Evolutionary conservation across 495 filamentous ascomycete genomes (phyloP).

Genomic region (Xylaria flabelliformis): DNA sequence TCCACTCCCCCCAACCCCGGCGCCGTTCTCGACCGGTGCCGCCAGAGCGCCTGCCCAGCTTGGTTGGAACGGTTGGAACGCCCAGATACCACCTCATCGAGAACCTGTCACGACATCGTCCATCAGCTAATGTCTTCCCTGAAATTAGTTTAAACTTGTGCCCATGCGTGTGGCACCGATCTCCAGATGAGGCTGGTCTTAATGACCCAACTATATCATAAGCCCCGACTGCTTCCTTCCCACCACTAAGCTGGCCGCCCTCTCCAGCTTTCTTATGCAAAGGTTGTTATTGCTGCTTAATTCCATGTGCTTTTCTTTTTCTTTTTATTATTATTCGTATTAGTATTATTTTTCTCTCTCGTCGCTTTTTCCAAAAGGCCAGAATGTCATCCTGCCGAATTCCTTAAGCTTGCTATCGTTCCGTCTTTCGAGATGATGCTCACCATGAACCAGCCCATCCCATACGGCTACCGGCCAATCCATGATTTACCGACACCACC

Average conservation of each 20-base stretch:
- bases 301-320: slow-evolving; percentile 34
- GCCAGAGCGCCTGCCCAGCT: slow-evolving; percentile 43
- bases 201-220: slow-evolving; percentile 58
- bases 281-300: slow-evolving; percentile 57
- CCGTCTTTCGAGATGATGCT: slow-evolving; percentile 60
- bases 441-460: slow-evolving; percentile 70
- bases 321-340: background rate
- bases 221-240: slow-evolving; percentile 54
- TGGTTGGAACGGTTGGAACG: slow-evolving; percentile 42
- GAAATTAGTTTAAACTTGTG: slow-evolving; percentile 34
- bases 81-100: slow-evolving; percentile 43
- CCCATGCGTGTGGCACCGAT: slow-evolving; percentile 43
- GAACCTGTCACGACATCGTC: slow-evolving; percentile 31
- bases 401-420: slow-evolving; percentile 37
- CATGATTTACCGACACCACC: slow-evolving; percentile 73
- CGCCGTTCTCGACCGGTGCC: slow-evolving; percentile 37
- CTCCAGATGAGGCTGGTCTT: slow-evolving; percentile 55
- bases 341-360: slow-evolving; percentile 5
- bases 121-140: slow-evolving; percentile 40
- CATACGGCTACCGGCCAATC: slow-evolving; percentile 69
- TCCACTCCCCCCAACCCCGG: slow-evolving; percentile 5
- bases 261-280: slow-evolving; percentile 57
- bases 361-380: slow-evolving; percentile 29
- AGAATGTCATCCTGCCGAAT: slow-evolving; percentile 34
- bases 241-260: slow-evolving; percentile 59